Percentiles rank a stretch among this genome's conserved stretches.
Conservation (phyloP, 192 early-diverging fungal genomes). For the Bifiguratus adelaidae region DNA sequence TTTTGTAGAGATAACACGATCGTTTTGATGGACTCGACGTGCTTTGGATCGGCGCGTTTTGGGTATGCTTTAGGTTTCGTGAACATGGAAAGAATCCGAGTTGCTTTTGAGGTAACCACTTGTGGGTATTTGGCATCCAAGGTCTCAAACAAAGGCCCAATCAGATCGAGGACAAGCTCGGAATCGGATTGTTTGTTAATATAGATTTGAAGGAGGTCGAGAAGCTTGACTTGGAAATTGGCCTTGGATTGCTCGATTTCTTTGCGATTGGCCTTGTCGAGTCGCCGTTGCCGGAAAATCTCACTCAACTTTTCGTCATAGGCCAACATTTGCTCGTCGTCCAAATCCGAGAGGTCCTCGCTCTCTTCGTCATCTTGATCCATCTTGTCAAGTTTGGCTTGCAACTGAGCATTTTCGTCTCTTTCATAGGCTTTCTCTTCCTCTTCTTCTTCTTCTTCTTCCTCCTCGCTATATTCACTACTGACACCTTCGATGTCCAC, state of each 20-base stretch:
- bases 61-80: conserved; percentile 55
- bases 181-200: conserved; percentile 51
- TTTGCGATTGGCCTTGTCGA: conserved; percentile 43
- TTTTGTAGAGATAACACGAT: too few relatives aligned
- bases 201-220: conserved; percentile 76
- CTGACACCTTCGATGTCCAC: conserved; percentile 40
- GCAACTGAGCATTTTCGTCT: conserved; percentile 66
- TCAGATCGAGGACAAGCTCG: conserved; percentile 60
- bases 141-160: conserved; percentile 60
- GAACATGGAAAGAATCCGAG: conserved; percentile 53
- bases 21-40: conserved; percentile 44
- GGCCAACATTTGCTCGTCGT: conserved; percentile 32
- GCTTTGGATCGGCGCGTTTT: conserved; percentile 31
- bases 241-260: conserved; percentile 69
- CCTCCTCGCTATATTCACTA: conserved; percentile 26
- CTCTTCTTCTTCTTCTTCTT: conserved; percentile 19
- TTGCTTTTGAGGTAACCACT: conserved; percentile 54
- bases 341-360: conserved; percentile 16
- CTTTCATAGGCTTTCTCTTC: conserved; percentile 26
- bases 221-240: conserved; percentile 84
- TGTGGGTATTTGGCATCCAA: conserved; percentile 48
- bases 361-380: conserved; percentile 41
- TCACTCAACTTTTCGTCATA: conserved; percentile 92
- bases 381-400: conserved; percentile 31
- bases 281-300: conserved; percentile 80